phyloP scores from a whole-genome alignment of 257 asterid genomes.

The Solanum gracilifrons region DNA sequence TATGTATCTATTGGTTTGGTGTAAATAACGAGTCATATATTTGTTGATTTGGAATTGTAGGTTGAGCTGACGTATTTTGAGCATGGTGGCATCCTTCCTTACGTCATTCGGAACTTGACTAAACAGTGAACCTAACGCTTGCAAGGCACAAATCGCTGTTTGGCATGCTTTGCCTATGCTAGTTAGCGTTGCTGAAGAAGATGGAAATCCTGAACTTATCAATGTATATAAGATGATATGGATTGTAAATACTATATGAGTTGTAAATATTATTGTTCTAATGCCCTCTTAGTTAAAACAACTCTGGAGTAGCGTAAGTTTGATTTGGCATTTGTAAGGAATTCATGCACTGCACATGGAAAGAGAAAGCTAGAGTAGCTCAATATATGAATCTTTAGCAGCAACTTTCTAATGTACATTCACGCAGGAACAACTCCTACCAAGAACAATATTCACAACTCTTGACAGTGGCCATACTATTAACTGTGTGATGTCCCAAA shows the following conservation, averaged over 20 bases:
- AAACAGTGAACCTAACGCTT: conserved; percentile 16
- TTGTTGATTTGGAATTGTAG: conserved; percentile 18
- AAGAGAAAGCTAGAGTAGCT: background rate
- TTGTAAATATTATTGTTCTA: background rate
- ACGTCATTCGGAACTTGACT: conserved; percentile 47
- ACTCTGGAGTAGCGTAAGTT: background rate
- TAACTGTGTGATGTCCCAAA: background rate
- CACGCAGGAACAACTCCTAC: background rate
- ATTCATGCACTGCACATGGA: background rate
- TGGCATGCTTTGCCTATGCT: background rate
- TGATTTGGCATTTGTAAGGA: background rate
- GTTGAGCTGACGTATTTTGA: conserved; percentile 75
- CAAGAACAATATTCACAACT: background rate
- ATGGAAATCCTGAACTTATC: background rate
- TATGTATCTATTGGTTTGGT: background rate
- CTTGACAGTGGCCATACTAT: background rate
- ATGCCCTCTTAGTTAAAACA: background rate
- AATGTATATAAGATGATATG: background rate
- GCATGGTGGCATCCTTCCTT: conserved; percentile 76
- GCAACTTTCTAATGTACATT: background rate
- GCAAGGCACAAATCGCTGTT: background rate
- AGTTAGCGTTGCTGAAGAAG: background rate
- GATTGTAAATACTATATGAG: background rate
- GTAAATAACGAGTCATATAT: background rate
- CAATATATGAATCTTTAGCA: background rate